Evolutionary conservation across 768 basidiomycete genomes (phyloP).

Genomic region (Leucogyrophana mollusca): DNA sequence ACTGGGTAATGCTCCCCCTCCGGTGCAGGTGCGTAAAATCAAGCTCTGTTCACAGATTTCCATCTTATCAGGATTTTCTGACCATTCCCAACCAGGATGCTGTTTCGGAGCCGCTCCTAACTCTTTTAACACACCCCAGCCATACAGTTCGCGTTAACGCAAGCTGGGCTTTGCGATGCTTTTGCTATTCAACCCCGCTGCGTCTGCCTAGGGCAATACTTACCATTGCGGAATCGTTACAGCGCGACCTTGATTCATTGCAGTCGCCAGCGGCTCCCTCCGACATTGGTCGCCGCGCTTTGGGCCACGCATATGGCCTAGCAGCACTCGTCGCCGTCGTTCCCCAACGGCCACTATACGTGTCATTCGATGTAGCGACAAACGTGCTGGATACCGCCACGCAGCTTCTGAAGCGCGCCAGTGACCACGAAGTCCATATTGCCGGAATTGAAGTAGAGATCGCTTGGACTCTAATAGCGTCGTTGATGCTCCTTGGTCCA

Average conservation of each 20-base stretch:
- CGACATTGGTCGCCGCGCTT: conserved; percentile 67
- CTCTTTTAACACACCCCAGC: conserved; percentile 82
- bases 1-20: conserved; percentile 88
- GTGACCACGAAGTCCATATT: conserved; percentile 84
- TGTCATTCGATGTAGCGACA: conserved; percentile 89
- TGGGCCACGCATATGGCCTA: conserved; percentile 90
- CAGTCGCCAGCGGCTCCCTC: conserved; percentile 69
- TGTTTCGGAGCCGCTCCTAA: conserved; percentile 79
- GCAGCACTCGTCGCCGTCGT: conserved; percentile 85
- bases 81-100: conserved; percentile 57
- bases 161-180: conserved; percentile 85
- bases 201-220: conserved; percentile 80
- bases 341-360: conserved; percentile 85
- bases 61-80: neutral
- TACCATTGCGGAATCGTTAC: conserved; percentile 75
- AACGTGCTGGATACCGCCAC: conserved; percentile 92
- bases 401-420: conserved; percentile 84
- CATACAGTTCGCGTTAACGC: conserved; percentile 86
- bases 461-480: conserved; percentile 90
- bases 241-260: conserved; percentile 76
- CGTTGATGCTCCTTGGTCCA: conserved; percentile 89
- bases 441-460: conserved; percentile 88
- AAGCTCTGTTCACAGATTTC: neutral
- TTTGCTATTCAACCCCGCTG: conserved; percentile 87
- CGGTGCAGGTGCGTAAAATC: conserved; percentile 62